phyloP scores from a whole-genome alignment of 148 eudicot genomes.

The Vaccinium vitisidaea region DNA sequence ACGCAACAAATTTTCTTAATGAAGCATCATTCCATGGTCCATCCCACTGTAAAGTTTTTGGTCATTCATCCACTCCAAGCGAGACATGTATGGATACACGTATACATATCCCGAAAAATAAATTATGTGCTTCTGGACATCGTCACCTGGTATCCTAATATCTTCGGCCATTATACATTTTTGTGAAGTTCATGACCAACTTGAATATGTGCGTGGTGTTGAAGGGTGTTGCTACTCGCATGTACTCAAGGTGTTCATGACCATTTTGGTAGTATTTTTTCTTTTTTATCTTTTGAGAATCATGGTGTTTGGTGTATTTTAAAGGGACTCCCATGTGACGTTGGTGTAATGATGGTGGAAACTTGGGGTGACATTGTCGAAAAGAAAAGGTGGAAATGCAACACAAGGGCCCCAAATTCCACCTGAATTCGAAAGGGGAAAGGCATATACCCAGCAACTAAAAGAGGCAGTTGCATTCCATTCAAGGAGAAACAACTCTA shows the following conservation, averaged over 20 bases:
- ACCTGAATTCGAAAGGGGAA: not conserved
- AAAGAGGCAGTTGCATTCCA: no score
- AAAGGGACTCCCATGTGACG: no score
- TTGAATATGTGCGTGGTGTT: no score
- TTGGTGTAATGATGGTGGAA: not conserved
- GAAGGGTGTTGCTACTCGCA: no score
- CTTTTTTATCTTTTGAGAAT: not conserved
- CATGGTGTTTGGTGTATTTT: not conserved
- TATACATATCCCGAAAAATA: no score
- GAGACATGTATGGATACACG: not conserved
- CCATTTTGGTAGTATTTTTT: no score
- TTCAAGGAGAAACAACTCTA: no score
- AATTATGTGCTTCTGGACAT: no score
- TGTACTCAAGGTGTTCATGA: no score
- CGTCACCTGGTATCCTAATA: no score
- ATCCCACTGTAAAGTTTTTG: not conserved
- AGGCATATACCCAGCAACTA: not conserved
- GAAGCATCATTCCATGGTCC: not conserved
- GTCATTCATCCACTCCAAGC: not conserved
- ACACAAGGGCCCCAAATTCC: not conserved
- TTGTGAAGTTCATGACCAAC: no score
- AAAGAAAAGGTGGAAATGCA: not conserved
- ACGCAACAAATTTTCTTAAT: not conserved
- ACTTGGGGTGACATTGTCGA: not conserved
- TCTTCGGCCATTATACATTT: no score